A percentile compares a stretch with the other conserved stretches of the same genome.
phyloP scores from a whole-genome alignment of 169 alveolate genomes.

The Babesia bigemina region DNA sequence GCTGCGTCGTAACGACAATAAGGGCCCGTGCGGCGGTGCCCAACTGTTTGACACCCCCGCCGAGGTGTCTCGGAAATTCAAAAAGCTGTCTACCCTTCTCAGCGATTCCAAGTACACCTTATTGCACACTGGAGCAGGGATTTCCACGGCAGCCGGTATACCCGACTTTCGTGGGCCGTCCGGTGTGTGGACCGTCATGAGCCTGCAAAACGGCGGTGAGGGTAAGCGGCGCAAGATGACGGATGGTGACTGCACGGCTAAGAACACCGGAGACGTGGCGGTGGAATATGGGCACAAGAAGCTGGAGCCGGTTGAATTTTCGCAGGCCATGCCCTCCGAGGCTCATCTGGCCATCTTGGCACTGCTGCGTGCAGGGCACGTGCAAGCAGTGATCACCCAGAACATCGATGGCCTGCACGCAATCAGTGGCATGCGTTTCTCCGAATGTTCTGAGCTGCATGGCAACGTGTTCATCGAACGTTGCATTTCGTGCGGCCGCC shows the following conservation, averaged over 20 bases:
- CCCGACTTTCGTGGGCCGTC: conserved; percentile 82
- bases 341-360: conserved; percentile 78
- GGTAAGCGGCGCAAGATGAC: conserved; percentile 50
- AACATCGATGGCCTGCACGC: conserved; percentile 83
- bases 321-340: conserved; percentile 82
- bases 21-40: conserved; percentile 77
- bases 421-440: conserved; percentile 75
- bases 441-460: conserved; percentile 80
- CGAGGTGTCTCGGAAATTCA: conserved; percentile 67
- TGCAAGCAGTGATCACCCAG: conserved; percentile 78
- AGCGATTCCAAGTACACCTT: conserved; percentile 65
- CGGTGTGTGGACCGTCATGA: conserved; percentile 80
- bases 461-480: conserved; percentile 82
- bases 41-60: conserved; percentile 75
- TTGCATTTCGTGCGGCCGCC: conserved; percentile 81
- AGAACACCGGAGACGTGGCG: conserved; percentile 32
- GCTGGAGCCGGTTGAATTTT: conserved; percentile 74
- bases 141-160: conserved; percentile 79
- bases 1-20: conserved; percentile 71
- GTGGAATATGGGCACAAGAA: conserved; percentile 67
- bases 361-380: conserved; percentile 65
- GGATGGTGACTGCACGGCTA: conserved; percentile 50
- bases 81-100: conserved; percentile 55
- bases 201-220: conserved; percentile 21
- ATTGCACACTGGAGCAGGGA: conserved; percentile 83